Evolutionary conservation across 2,329 filamentous ascomycete genomes (phyloP), one percentile per base, ranked within the genome.

Genomic region (Thermothelomyces thermophilus): DNA sequence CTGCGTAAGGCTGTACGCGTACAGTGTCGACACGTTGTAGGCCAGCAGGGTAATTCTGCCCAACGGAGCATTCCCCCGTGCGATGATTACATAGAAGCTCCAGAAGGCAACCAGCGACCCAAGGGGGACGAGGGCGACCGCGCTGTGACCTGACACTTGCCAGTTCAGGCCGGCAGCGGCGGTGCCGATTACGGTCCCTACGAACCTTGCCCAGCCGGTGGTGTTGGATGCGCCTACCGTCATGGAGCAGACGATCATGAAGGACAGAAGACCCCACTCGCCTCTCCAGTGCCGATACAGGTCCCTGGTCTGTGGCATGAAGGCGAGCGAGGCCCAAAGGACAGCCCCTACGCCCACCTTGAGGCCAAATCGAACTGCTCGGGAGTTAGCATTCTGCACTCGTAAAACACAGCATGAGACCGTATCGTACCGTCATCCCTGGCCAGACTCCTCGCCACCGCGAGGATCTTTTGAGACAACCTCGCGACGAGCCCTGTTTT

Each of bases 211-310:
- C 62, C 83, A 82, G 3, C 90, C 90, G 0, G 91, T 96, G 1
- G 91, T 95, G 66, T 97, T 98, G 20, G 90, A 88, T 7, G 93
- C 90, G 24, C 93, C 93, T 19, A 96, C 91, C 0, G 91, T 98
- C 90, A 96, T 97, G 33, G 87, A 90, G 64, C 90, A 95, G 20
- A 98, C 93, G 63, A 97, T 83, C 91, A 97, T 97, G 72, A 95
- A 97, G 0, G 90, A 95, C 48, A 98, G 68, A 2, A 98, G 75
- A 19, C 93, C 93, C 93, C 93, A 98, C 74, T 98, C 93, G 26
- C 91, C 91, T 64, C 91, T 78, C 89, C 90, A 97, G 61, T 85
- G 84, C 46, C 82, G 77, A 65, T 96, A 98, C 17, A 86, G 76
- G 0, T 87, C 86, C 46, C 90, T 76, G 2, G 90, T 95, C 8